phyloP scores from a whole-genome alignment of 768 basidiomycete species.

The Tricholoma flavovirens region DNA sequence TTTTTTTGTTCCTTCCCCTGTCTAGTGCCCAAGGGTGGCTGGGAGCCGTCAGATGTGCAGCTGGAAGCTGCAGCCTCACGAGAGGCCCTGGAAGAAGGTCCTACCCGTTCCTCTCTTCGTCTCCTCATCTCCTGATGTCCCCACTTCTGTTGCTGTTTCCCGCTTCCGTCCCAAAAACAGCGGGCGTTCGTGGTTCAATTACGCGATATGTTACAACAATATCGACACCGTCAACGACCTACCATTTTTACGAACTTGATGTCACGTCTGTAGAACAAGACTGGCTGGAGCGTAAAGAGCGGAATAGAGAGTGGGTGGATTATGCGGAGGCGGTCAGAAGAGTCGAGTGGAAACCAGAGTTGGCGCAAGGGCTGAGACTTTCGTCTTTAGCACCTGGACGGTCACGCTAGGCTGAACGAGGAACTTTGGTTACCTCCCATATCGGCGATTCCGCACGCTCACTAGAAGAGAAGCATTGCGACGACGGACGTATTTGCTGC shows the following conservation, averaged over 20 bases:
- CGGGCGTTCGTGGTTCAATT: constrained; percentile 83
- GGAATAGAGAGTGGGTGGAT: constrained; percentile 84
- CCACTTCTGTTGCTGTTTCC: constrained; percentile 19
- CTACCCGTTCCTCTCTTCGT: constrained; percentile 74
- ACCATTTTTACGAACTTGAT: constrained; percentile 90
- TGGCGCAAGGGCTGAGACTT: constrained; percentile 67
- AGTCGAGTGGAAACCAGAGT: constrained; percentile 81
- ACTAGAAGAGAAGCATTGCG: not conserved
- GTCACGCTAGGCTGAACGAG: constrained; percentile 16
- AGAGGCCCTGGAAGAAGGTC: constrained; percentile 96
- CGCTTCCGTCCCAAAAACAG: constrained; percentile 39
- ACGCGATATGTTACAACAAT: constrained; percentile 83
- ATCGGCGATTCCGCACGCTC: constrained; percentile 3
- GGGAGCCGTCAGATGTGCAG: constrained; percentile 75
- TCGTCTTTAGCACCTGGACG: constrained; percentile 57
- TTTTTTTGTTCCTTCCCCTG: constrained; percentile 2
- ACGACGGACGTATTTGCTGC: constrained; percentile 12
- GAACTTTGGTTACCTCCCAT: not conserved
- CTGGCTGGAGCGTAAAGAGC: constrained; percentile 78
- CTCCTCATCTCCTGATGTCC: constrained; percentile 49
- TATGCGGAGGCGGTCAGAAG: constrained; percentile 73
- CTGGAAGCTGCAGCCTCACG: constrained; percentile 85
- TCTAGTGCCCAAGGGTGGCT: constrained; percentile 89
- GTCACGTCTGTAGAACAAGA: constrained; percentile 69
- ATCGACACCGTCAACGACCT: constrained; percentile 70